These are phyloP conservation scores for Plantago ovata DNA, from an alignment of 257 asterid genomes.

Conservation along the genomic window DNA sequence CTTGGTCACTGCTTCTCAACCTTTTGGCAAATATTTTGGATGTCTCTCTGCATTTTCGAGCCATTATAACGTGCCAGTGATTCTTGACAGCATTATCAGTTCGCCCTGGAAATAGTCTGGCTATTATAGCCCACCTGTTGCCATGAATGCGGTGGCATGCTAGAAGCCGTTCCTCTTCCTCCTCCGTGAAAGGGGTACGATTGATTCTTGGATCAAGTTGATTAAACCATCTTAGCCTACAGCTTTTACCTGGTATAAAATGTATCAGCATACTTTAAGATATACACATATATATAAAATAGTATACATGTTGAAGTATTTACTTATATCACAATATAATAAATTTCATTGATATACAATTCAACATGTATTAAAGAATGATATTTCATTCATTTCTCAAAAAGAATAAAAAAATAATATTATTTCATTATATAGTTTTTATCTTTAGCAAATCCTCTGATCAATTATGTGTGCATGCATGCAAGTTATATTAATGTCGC, in stretches of 20 bases:
- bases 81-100: constrained; percentile 92
- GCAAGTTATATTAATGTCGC: not conserved
- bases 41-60: constrained; percentile 62
- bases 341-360: no score
- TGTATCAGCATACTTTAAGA: not conserved
- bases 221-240: constrained; percentile 94
- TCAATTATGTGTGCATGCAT: not conserved
- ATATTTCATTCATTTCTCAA: no score
- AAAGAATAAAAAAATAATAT: no score
- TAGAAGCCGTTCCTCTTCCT: constrained; percentile 79
- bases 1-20: constrained; percentile 9
- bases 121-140: constrained; percentile 87
- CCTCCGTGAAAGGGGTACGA: constrained; percentile 75
- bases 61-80: constrained; percentile 95
- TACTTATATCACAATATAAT: no score
- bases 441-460: no score
- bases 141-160: constrained; percentile 78
- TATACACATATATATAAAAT: not conserved
- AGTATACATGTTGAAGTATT: not conserved
- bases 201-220: constrained; percentile 85
- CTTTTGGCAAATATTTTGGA: constrained; percentile 45
- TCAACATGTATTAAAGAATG: no score
- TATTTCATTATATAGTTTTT: no score
- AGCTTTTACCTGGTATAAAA: constrained; percentile 65
- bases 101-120: constrained; percentile 78